phyloP scores from a whole-genome alignment of 176 grass and related monocot species.

The Raddia distichophylla region DNA sequence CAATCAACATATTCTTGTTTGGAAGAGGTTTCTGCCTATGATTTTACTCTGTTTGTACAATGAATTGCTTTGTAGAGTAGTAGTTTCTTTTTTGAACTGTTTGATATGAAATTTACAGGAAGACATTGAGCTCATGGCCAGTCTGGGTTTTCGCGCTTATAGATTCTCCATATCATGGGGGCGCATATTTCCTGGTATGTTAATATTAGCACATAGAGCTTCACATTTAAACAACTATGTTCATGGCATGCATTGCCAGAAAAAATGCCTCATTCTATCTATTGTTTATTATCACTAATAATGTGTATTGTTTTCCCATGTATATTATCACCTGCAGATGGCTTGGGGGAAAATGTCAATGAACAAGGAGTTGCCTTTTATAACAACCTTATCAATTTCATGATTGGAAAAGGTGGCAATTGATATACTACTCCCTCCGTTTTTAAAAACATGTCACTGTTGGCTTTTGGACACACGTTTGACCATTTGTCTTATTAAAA shows the following conservation, averaged over 20 bases:
- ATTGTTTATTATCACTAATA: neutral
- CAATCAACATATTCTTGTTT: neutral
- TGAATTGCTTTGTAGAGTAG: neutral
- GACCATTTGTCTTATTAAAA: too few relatives aligned
- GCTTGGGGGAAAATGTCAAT: slow-evolving; percentile 75
- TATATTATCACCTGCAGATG: slow-evolving; percentile 62
- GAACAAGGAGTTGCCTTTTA: slow-evolving; percentile 84
- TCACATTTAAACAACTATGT: slow-evolving; percentile 4
- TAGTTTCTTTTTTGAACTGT: slow-evolving; percentile 43
- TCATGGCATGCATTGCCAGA: neutral
- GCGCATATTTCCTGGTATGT: slow-evolving; percentile 93
- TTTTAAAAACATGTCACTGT: too few relatives aligned
- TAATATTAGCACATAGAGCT: slow-evolving; percentile 26
- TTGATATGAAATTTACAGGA: slow-evolving; percentile 56
- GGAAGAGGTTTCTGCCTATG: neutral
- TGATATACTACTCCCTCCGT: slow-evolving; percentile 11
- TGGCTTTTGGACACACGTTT: too few relatives aligned
- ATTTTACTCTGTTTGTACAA: neutral
- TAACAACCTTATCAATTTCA: slow-evolving; percentile 84
- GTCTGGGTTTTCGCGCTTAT: slow-evolving; percentile 84
- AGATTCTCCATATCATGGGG: slow-evolving; percentile 98
- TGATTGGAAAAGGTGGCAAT: slow-evolving; percentile 83
- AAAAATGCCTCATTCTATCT: slow-evolving; percentile 8
- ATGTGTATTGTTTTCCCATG: slow-evolving; percentile 1
- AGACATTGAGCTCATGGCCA: slow-evolving; percentile 94